Conservation (phyloP, 2,329 filamentous ascomycete genomes). For the Fusarium sp. region DNA sequence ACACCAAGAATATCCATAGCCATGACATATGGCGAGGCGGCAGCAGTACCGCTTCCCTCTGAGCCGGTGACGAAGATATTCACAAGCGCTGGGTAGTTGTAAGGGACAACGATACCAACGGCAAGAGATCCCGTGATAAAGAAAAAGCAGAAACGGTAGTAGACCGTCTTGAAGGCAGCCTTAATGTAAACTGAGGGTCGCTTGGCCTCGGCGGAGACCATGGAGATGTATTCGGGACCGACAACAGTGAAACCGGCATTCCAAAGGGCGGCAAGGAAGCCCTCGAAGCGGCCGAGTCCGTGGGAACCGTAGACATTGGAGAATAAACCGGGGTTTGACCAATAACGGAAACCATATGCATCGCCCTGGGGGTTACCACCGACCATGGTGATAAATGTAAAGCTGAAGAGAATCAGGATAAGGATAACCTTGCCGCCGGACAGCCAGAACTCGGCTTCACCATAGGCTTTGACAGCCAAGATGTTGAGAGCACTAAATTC, state of each 20-base stretch:
- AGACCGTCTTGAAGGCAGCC: conserved; percentile 77
- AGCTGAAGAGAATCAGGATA: conserved; percentile 74
- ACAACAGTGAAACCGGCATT: conserved; percentile 71
- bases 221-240: conserved; percentile 74
- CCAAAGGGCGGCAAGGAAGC: conserved; percentile 75
- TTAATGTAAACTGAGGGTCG: conserved; percentile 73
- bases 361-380: conserved; percentile 79
- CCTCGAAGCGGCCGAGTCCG: conserved; percentile 73
- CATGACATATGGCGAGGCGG: conserved; percentile 71
- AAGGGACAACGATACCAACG: conserved; percentile 73
- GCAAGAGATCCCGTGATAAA: conserved; percentile 76
- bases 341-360: conserved; percentile 76
- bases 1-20: conserved; percentile 68
- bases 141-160: conserved; percentile 76
- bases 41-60: conserved; percentile 57
- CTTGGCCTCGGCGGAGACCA: conserved; percentile 76
- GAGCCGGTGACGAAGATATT: conserved; percentile 59
- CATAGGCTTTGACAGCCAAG: conserved; percentile 73
- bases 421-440: conserved; percentile 72
- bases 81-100: conserved; percentile 67
- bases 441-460: conserved; percentile 78
- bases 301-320: conserved; percentile 67
- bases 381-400: conserved; percentile 84
- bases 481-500: conserved; percentile 66
- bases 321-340: conserved; percentile 59